Percentiles rank a stretch among this genome's conserved stretches.
phyloP scores from a whole-genome alignment of 192 early-diverging fungal genomes.

The Gamsiella multidivaricata region DNA sequence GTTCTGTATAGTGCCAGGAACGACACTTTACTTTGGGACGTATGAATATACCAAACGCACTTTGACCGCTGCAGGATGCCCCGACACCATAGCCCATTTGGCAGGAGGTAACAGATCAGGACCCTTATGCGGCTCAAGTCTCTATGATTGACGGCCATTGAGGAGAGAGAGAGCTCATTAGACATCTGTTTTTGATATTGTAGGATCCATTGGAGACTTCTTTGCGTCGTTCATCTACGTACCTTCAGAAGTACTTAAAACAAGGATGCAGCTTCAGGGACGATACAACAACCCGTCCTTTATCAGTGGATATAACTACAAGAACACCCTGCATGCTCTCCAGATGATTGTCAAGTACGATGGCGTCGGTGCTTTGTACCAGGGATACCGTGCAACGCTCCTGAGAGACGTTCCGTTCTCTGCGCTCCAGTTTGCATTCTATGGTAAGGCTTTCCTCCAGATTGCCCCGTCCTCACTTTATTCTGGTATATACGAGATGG shows the following conservation, averaged over 20 bases:
- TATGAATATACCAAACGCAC: slow-evolving; percentile 69
- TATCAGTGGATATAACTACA: slow-evolving; percentile 78
- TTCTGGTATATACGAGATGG: too few relatives aligned
- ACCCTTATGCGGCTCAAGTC: neutral
- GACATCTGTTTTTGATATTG: neutral
- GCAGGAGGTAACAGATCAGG: slow-evolving; percentile 51
- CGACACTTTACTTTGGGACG: slow-evolving; percentile 66
- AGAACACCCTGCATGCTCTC: slow-evolving; percentile 71
- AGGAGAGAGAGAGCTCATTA: neutral
- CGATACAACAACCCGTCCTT: slow-evolving; percentile 74
- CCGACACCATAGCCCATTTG: slow-evolving; percentile 64
- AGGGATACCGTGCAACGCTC: slow-evolving; percentile 68
- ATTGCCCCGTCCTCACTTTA: too few relatives aligned
- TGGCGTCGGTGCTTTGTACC: slow-evolving; percentile 68
- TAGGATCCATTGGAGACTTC: slow-evolving; percentile 65
- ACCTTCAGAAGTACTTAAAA: slow-evolving; percentile 76
- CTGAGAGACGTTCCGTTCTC: slow-evolving; percentile 69
- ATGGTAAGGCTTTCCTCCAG: too few relatives aligned
- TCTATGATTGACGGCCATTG: neutral
- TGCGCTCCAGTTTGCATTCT: slow-evolving; percentile 69
- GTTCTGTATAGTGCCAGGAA: slow-evolving; percentile 60
- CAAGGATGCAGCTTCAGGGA: slow-evolving; percentile 83
- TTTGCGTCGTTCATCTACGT: slow-evolving; percentile 68
- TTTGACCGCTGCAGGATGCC: slow-evolving; percentile 58
- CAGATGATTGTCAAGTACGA: slow-evolving; percentile 70